Base-by-base conservation (phyloP, 129 eudicot species). In the Helianthus tuberosus region DNA sequence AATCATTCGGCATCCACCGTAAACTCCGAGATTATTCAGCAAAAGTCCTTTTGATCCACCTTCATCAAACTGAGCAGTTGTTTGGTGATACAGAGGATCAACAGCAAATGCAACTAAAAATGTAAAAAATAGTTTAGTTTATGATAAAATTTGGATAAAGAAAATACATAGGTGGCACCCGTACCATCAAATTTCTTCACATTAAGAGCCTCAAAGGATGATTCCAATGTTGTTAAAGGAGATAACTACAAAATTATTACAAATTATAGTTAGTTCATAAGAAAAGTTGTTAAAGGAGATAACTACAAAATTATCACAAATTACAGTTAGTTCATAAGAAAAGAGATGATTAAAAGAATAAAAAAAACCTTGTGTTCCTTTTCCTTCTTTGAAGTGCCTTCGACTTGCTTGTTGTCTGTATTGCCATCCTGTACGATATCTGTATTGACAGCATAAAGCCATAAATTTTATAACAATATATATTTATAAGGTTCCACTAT, bases 151-250 rank as follows among this genome's bases (percentile, higher is more conserved):
- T 48, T 38, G 11, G 48, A 10, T 32, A 32, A 32, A 32, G 4
- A 32, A 25, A 41, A 71, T 1, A 41, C 41, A 66, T 59, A 57
- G 48, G 38, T 39, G n/a, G 52, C 61, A 46, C 54, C 9, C 63
- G 35, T 78, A 94, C 98, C 96, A 79, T 94, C 98, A 72, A 85
- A 88, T 52, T 88, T 94, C 91, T 88, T 94, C 65, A 90, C 87
- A 77, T 86, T 86, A 72, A 89, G 81, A 35, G 87, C 77, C 59
- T 89, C 96, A 71, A 83, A 89, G 51, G 96, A 89, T 60, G 91
- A 74, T 71, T 89, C 96, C 83, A 89, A 64, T 60, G 96, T 86
- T 32, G 91, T 68, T 63, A 81, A 76, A 23, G 96, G 96, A 80
- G 91, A 86, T 68, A 84, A 32, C 91, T 86, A 83, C 82, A 86